Base-by-base conservation (phyloP, 2,329 filamentous ascomycete genomes). In the Claviceps sp. region DNA sequence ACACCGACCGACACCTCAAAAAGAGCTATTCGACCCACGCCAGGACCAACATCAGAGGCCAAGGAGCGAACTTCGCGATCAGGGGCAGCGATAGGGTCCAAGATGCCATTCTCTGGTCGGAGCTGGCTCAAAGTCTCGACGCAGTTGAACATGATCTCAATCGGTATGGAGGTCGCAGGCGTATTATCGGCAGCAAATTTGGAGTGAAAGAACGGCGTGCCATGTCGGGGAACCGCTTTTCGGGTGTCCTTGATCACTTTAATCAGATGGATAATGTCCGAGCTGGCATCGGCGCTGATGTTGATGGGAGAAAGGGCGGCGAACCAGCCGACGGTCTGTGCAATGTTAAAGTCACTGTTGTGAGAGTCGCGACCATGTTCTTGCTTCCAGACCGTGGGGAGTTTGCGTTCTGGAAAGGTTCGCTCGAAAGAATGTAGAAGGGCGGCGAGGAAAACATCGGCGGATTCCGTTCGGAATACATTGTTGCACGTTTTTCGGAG, bases 141-240 rank as follows among this genome's bases (percentile, higher is more conserved):
- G 56, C 77, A 79, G 52, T 71, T 80, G 60, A 83, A 80, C 37
- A 80, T 69, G 39, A 83, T 67, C 60, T 83, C 79, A 47, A 81
- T 71, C 0, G 77, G 76, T 53, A 69, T 70, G 42, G 74, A 70
- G 1, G 66, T 59, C 1, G 61, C 56, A 0, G 61, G 55, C 1
- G 59, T 61, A n/a, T 63, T 59, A 2, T 62, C 49, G 40, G 67
- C 61, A 51, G 70, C 67, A 56, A 75, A 67, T 45, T 68, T 62
- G 3, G 71, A 68, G 0, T 70, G 67, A 55, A 80, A 80, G 54
- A 78, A 76, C 0, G 70, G 66, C 5, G 72, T 64, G 1, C 75
- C 75, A 17, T 69, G 71, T 5, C 66, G 65, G 0, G 69, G 61
- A 2, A 76, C 66, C 1, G 66, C 62, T 9, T 72, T 68, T 1